Base-by-base conservation (phyloP, 331 rosid genomes). In the Erythrophleum ivorense region DNA sequence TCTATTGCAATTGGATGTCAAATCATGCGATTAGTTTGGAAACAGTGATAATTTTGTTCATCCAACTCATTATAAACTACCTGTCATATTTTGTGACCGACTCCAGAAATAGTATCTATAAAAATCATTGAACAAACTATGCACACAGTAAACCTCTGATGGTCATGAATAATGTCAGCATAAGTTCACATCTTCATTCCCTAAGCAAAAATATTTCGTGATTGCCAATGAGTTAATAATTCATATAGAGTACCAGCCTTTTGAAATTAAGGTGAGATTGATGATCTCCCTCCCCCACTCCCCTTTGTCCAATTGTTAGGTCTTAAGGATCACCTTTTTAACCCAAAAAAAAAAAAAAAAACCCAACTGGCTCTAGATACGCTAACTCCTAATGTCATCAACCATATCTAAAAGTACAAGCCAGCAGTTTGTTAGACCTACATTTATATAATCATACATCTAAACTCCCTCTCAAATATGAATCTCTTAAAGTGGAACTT, bases 401-500 rank as follows among this genome's bases (percentile, higher is more conserved):
- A 54, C 73, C 36, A 50, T 31, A 38, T 62, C 21, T 53, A 52
- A 62, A 53, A 53, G 34, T 71, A 52, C 38, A 78, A 71, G 50
- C 12, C 41, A 9, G 71, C 38, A 6, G 60, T 83, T 63, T 71
- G 63, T 9, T 63, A 71, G n/a, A 78, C 48, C 48, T 53, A 9
- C 40, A 78, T 38, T 36, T 21, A 53, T 40, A 33, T 60, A 72
- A 54, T 29, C 71, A 64, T 66, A 12, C 13, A 13, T 1, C n/a
- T 62, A 62, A 13, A 29, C 31, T 62, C n/a, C 43, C 12, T 16
- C 16, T 49, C 38, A 24, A 11, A 18, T 29, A 79, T 36, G 29
- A 58, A 66, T 13, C 59, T 66, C 40, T 45, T 43, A 83, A 52
- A 62, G 53, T 70, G 59, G 10, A 80, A 8, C 60, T 45, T 77